Evolutionary conservation across 495 filamentous ascomycete species (phyloP), one percentile per base, ranked within the genome.

Genomic region (Penicillium soppii): DNA sequence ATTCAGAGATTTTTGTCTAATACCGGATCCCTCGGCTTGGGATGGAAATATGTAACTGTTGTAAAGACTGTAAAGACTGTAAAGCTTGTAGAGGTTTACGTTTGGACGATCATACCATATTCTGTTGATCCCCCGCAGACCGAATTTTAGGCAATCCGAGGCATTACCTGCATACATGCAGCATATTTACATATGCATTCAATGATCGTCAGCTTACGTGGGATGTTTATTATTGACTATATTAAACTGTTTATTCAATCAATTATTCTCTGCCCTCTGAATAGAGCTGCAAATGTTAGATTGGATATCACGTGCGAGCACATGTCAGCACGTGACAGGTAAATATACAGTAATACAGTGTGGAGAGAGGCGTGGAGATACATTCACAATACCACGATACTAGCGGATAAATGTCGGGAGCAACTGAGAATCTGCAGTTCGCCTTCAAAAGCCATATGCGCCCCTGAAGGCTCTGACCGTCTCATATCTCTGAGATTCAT

Each of bases 301-400:
- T 13, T 19, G 7, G 29, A 32, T 32, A 32, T 32, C 29, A 32
- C 29, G 29, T 16, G 21, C 21, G 10, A n/a, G 1, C 43, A 32
- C 43, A 30, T 46, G 27, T 4, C 12, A 21, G 5, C 26, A 44
- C 42, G 27, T 44, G 26, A 40, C 13, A 13, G 20, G 7, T 4
- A 43, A 43, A 27, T 15, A 27, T 5, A 43, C 23, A 4, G 42
- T 35, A 23, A 5, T 0, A 45, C 32, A 8, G 21, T 45, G 43
- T 36, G 44, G 44, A 47, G 44, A 47, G 9, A 26, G 12, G 13
- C 43, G 20, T 47, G 44, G 32, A 47, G 30, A 47, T 47, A 47
- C 44, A 2, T 36, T 32, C 4, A 25, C 47, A 41, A 29, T 48
- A 48, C 45, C 30, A 25, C 15, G 12, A 35, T 46, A 35, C 29